Percentiles rank a stretch among this genome's conserved stretches.
Evolutionary conservation across 345 rosid genomes (phyloP).

Genomic region (Crucihimalaya himalaica): DNA sequence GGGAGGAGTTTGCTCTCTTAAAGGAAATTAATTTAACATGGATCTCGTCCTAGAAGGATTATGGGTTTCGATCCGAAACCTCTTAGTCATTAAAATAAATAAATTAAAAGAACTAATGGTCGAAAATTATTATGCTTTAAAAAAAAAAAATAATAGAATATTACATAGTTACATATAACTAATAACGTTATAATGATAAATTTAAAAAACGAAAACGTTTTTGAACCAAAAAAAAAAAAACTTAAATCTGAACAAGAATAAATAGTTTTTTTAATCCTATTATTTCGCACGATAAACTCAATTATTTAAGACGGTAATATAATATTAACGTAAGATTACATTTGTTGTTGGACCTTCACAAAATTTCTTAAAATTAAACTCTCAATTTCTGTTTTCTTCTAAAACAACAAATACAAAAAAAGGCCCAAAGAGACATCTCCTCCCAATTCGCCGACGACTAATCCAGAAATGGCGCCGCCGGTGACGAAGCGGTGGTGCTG

Average conservation of each 20-base stretch:
- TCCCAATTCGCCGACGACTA: constrained; percentile 28
- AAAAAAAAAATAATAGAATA: no score
- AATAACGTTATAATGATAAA: background rate
- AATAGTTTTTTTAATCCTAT: background rate
- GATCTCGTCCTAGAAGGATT: no score
- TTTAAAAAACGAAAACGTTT: background rate
- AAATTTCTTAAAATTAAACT: background rate
- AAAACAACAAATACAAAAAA: background rate
- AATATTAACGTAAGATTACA: background rate
- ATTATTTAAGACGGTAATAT: background rate
- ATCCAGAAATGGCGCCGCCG: constrained; percentile 65
- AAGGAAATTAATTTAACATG: no score
- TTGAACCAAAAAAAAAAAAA: background rate
- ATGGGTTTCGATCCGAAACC: no score
- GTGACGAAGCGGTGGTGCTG: constrained; percentile 53
- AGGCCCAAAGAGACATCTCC: background rate
- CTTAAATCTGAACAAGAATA: no score
- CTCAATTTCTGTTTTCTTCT: constrained; percentile 6
- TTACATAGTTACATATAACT: no score
- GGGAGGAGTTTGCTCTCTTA: no score
- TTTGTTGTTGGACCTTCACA: constrained; percentile 21
- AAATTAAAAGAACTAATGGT: no score
- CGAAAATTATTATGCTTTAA: no score
- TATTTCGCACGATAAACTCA: constrained; percentile 29
- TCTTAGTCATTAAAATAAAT: no score